A percentile compares a stretch with the other conserved stretches of the same genome.
Conservation (phyloP, 352 stramenopile species). For the Plasmopara muralis region DNA sequence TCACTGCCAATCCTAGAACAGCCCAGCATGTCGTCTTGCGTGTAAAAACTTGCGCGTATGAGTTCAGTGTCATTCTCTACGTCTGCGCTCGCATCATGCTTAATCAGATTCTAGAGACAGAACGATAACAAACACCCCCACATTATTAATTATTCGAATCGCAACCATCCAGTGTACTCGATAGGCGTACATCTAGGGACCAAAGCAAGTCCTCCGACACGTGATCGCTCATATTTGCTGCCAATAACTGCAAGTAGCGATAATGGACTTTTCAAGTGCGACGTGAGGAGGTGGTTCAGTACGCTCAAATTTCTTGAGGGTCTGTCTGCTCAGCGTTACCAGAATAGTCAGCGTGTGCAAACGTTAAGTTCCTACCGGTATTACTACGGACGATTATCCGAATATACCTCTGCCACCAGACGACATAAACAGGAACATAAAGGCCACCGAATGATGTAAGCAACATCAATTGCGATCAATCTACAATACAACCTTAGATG, state of each 20-base stretch:
- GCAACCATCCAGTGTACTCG: neutral
- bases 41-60: conserved; percentile 38
- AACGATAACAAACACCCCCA: conserved; percentile 3
- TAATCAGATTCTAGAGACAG: conserved; percentile 34
- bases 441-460: conserved; percentile 6
- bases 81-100: conserved; percentile 28
- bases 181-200: conserved; percentile 48
- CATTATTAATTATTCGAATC: neutral
- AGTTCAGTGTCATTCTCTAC: conserved; percentile 28
- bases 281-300: conserved; percentile 16
- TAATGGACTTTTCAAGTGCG: conserved; percentile 1
- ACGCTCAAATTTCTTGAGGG: conserved; percentile 4
- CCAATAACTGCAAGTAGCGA: conserved; percentile 4
- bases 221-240: conserved; percentile 39
- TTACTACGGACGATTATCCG: conserved; percentile 1
- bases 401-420: neutral
- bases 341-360: conserved; percentile 29
- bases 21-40: conserved; percentile 29
- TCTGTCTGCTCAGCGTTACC: conserved; percentile 24
- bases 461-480: neutral
- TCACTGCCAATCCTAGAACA: conserved; percentile 37
- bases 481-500: conserved; percentile 5
- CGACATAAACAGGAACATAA: neutral
- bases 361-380: conserved; percentile 5
- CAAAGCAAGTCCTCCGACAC: conserved; percentile 65